These are phyloP conservation scores for Cladosporium austrohemisphaericum DNA, from an alignment of 2,329 filamentous ascomycete genomes.

Conservation along the genomic window DNA sequence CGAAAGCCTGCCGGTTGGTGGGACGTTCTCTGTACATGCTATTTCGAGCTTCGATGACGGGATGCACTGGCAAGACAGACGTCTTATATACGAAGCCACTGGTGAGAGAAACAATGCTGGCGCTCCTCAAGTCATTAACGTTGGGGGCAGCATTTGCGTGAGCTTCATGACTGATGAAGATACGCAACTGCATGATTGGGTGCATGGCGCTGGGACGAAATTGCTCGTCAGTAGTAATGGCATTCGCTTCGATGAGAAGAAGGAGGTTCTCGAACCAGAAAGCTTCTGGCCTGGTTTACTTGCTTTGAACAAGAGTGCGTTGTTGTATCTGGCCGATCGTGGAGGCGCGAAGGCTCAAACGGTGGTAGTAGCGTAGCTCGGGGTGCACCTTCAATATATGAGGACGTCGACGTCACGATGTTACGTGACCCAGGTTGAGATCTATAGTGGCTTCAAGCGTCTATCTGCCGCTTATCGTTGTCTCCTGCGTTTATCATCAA, in stretches of 20 bases:
- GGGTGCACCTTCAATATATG: too few species aligned
- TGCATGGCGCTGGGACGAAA: conserved; percentile 24
- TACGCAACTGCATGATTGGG: conserved; percentile 17
- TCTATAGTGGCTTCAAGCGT: too few species aligned
- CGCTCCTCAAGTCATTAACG: conserved; percentile 43
- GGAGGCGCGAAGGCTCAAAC: conserved; percentile 27
- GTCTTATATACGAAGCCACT: conserved; percentile 37
- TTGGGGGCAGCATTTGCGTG: conserved; percentile 41
- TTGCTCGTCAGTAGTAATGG: conserved; percentile 31
- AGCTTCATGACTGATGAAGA: conserved; percentile 49
- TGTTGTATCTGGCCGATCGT: conserved; percentile 30
- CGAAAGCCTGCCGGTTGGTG: conserved; percentile 34
- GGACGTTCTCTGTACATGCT: conserved; percentile 37
- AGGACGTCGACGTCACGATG: too few species aligned
- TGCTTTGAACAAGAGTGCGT: conserved; percentile 25
- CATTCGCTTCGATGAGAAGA: conserved; percentile 31
- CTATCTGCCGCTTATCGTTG: too few species aligned
- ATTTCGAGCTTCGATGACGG: conserved; percentile 43
- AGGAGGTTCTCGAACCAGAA: conserved; percentile 25
- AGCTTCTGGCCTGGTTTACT: conserved; percentile 33
- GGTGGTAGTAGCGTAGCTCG: conserved; percentile 22
- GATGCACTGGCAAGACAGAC: conserved; percentile 38
- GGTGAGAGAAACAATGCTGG: conserved; percentile 35
- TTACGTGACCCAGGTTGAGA: too few species aligned
- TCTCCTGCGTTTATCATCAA: too few species aligned